Evolutionary conservation across 2,329 filamentous ascomycete species (phyloP), one percentile per base, ranked within the genome.

Genomic region (Trichoderma hamatum): DNA sequence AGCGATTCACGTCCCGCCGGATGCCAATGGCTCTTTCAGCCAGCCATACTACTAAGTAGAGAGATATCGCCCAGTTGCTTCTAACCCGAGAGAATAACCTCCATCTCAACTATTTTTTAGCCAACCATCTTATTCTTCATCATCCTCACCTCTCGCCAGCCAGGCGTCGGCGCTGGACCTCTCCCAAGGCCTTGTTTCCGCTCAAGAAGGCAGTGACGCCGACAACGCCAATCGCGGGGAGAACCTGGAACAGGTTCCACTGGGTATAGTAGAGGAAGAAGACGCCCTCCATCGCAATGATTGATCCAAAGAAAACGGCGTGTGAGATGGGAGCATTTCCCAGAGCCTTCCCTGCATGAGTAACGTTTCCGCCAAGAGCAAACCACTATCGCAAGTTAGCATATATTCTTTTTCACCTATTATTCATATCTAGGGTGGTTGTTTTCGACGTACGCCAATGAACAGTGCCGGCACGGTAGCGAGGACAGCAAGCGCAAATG

Each of bases 201-300:
- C 93, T 97, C 71, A 98, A 80, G 77, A 97, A 93, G 13, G 92
- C 88, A 67, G 94, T 87, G 30, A 86, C 81, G 19, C 90, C 89
- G 34, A 96, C 87, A 54, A 89, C 81, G 39, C 84, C 84, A 66
- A 91, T 89, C 30, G 89, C 89, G 5, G 94, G 94, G 61, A 99
- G 84, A 16, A 89, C 89, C 83, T 97, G 91, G 85, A 98, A 97
- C 56, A 99, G 84, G 76, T 90, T 97, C 94, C 95, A 97, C 76
- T 83, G 88, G 65, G 88, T 91, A 82, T 98, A 98, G 86, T 99
- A 99, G 73, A 97, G 82, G 84, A 96, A 95, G 82, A 99, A 97
- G 68, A 97, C 89, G 19, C 88, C 92, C 80, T 99, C 96, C 84
- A 99, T 92, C 26, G 90, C 89, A 49, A 97, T 71, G 68, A 99